A percentile compares a stretch with the other conserved stretches of the same genome.
Conservation (phyloP, 192 early-diverging fungal genomes). For the Kappamyces sp. region DNA sequence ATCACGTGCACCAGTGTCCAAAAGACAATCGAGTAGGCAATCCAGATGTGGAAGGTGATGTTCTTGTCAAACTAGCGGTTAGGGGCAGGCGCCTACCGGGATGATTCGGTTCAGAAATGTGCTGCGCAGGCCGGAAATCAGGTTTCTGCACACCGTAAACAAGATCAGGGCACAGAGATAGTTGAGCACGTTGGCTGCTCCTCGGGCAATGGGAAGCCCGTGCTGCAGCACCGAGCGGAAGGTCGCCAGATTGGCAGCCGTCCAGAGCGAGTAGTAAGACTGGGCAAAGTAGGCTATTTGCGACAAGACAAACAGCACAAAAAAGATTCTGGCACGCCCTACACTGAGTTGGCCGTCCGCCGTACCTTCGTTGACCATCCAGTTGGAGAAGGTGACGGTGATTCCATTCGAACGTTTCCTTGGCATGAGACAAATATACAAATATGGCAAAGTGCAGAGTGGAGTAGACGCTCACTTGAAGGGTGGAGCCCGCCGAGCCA, state of each 20-base stretch:
- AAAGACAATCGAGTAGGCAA: slow-evolving; percentile 71
- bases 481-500: no score
- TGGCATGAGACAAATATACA: no score
- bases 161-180: slow-evolving; percentile 71
- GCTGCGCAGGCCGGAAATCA: slow-evolving; percentile 67
- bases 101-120: slow-evolving; percentile 71
- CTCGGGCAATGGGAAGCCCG: slow-evolving; percentile 45
- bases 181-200: slow-evolving; percentile 63
- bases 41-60: slow-evolving; percentile 71
- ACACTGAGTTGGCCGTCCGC: slow-evolving; percentile 7
- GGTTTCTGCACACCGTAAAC: slow-evolving; percentile 74
- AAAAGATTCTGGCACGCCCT: slow-evolving; percentile 37
- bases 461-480: no score
- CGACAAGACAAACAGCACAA: slow-evolving; percentile 31
- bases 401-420: no score
- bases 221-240: slow-evolving; percentile 39
- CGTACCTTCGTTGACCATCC: slow-evolving; percentile 50
- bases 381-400: slow-evolving; percentile 39
- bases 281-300: slow-evolving; percentile 41
- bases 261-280: slow-evolving; percentile 33
- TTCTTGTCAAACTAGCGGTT: slow-evolving; percentile 63
- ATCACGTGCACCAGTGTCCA: slow-evolving; percentile 67
- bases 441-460: no score
- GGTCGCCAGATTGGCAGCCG: slow-evolving; percentile 26
- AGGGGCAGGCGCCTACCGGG: slow-evolving; percentile 26